Conservation (phyloP, 2,329 filamentous ascomycete species). For the Aureobasidium melanogenum region DNA sequence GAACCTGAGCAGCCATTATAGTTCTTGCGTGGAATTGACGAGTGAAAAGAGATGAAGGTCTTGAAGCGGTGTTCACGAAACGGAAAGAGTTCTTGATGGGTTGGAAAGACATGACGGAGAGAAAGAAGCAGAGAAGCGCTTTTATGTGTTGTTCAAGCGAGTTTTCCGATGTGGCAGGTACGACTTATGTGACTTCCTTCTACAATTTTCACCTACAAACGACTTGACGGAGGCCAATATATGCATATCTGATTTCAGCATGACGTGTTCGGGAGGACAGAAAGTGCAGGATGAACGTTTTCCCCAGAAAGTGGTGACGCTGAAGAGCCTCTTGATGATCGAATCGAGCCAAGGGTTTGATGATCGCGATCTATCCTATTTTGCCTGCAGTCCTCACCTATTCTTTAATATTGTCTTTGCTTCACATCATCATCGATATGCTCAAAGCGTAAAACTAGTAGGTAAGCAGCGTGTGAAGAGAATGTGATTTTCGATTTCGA, state of each 20-base stretch:
- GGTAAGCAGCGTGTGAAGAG: neutral
- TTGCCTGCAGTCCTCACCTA: neutral
- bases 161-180: neutral
- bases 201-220: neutral
- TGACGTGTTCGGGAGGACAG: neutral
- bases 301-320: conserved; percentile 9
- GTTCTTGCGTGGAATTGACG: conserved; percentile 9
- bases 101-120: neutral
- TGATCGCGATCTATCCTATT: neutral
- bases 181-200: neutral
- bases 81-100: neutral
- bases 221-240: neutral
- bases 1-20: conserved; percentile 2
- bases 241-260: neutral
- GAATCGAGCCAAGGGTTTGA: conserved; percentile 4
- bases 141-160: neutral
- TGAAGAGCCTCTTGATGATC: neutral
- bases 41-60: neutral
- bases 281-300: neutral
- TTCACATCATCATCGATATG: conserved; percentile 4
- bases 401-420: neutral
- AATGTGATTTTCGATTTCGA: neutral
- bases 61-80: conserved; percentile 2
- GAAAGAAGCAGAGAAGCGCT: neutral
- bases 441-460: neutral